These are phyloP conservation scores for Rauvolfia tetraphylla DNA, from an alignment of 257 asterid species.

Conservation along the genomic window DNA sequence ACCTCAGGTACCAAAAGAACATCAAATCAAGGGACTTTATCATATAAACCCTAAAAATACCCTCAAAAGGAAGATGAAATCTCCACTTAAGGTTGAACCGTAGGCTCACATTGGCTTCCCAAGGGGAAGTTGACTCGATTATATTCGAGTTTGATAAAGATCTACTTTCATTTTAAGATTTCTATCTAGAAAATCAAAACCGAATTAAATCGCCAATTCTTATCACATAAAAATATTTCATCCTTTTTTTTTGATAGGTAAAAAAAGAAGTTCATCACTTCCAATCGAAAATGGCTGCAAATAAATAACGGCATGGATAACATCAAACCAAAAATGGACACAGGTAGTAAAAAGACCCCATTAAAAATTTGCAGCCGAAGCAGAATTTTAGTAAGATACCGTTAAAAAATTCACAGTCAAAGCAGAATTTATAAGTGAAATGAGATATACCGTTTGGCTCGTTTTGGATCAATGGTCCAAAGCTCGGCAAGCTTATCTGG, in stretches of 20 bases:
- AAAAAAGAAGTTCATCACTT: not conserved
- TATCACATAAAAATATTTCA: no score
- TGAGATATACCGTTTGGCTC: conserved; percentile 72
- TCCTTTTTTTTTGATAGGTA: no score
- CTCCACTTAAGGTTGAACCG: not conserved
- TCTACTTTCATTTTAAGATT: conserved; percentile 22
- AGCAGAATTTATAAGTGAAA: not conserved
- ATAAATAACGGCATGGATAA: not conserved
- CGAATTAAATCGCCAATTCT: not conserved
- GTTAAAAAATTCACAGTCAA: not conserved
- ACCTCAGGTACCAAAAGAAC: not conserved
- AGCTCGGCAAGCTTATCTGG: conserved; percentile 95
- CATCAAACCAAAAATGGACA: not conserved
- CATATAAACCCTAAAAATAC: not conserved
- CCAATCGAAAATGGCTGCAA: not conserved
- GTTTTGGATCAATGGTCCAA: conserved; percentile 94
- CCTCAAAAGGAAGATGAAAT: not conserved
- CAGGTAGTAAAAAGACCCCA: not conserved
- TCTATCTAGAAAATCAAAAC: not conserved
- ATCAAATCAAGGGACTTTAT: not conserved
- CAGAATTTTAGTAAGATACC: not conserved
- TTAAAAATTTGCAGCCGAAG: not conserved
- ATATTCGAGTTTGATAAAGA: conserved; percentile 34
- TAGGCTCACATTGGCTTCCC: not conserved
- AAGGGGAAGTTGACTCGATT: conserved; percentile 2